A percentile compares a stretch with the other conserved stretches of the same genome.
phyloP scores from a whole-genome alignment of 2,329 filamentous ascomycete species.

The Rhinocladiella similis region DNA sequence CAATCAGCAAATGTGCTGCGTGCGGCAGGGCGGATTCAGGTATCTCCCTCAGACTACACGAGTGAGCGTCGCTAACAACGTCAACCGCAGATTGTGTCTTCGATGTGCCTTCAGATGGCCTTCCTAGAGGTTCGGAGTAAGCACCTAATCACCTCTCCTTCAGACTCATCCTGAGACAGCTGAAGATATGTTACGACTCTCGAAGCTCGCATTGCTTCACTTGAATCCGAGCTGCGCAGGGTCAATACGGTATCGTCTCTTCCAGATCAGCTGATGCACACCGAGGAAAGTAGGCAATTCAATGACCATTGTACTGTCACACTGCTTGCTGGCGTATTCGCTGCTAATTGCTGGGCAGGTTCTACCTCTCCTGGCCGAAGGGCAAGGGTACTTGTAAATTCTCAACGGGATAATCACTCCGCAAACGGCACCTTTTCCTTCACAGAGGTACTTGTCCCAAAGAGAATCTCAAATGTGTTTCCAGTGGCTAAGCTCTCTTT shows the following conservation, averaged over 20 bases:
- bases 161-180: neutral
- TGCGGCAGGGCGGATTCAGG: conserved; percentile 19
- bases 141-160: neutral
- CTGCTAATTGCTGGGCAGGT: neutral
- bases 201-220: conserved; percentile 18
- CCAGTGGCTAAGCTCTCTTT: neutral
- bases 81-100: conserved; percentile 19
- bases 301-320: neutral
- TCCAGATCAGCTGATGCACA: neutral
- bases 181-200: conserved; percentile 25
- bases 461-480: neutral
- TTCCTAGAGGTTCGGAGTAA: conserved; percentile 21
- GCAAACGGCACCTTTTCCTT: conserved; percentile 1
- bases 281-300: neutral
- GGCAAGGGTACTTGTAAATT: neutral
- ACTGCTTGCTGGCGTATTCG: too few relatives aligned
- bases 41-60: conserved; percentile 1
- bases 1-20: conserved; percentile 16
- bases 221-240: conserved; percentile 19
- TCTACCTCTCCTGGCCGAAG: neutral
- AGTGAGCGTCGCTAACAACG: neutral
- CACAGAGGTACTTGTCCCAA: neutral
- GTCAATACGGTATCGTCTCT: neutral
- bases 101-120: conserved; percentile 23
- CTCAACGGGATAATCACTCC: neutral